Conservation (phyloP, 495 filamentous ascomycete species). For the Trichoderma asperelloides region DNA sequence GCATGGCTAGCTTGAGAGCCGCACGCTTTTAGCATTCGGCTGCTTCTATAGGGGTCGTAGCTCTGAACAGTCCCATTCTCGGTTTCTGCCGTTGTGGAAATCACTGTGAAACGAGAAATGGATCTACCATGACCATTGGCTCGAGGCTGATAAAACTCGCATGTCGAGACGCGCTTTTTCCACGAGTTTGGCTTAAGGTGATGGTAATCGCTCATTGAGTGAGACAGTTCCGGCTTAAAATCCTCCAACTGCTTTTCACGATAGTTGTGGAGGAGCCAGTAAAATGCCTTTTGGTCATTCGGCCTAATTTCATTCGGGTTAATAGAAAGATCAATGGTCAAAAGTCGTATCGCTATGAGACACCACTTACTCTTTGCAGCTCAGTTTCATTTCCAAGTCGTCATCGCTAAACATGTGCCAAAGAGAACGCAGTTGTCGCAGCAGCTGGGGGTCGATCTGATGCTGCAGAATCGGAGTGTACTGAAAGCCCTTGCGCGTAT, state of each 20-base stretch:
- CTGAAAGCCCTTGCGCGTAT: constrained; percentile 19
- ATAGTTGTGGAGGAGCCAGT: constrained; percentile 72
- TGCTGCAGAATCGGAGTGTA: constrained; percentile 27
- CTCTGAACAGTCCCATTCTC: constrained; percentile 38
- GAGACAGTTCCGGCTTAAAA: constrained; percentile 61
- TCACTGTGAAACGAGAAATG: constrained; percentile 62
- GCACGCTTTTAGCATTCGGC: constrained; percentile 37
- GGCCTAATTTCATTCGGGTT: constrained; percentile 34
- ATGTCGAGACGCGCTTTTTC: constrained; percentile 40
- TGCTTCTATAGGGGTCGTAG: constrained; percentile 80
- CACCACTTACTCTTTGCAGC: constrained; percentile 52
- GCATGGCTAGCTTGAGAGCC: constrained; percentile 33
- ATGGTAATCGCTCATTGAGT: constrained; percentile 83
- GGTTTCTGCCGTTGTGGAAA: constrained; percentile 45
- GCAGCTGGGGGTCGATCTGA: constrained; percentile 67
- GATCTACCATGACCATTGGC: constrained; percentile 40
- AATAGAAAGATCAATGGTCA: constrained; percentile 18
- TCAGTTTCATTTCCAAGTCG: constrained; percentile 56
- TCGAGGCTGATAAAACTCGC: constrained; percentile 35
- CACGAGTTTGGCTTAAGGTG: constrained; percentile 52
- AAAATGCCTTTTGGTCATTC: constrained; percentile 88
- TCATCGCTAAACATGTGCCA: constrained; percentile 76
- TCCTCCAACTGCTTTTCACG: constrained; percentile 76
- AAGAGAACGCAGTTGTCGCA: constrained; percentile 75
- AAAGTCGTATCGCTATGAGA: background rate